Evolutionary conservation across 1,139 yeast species (phyloP).

Genomic region (Scheffersomyces segobiensis): DNA sequence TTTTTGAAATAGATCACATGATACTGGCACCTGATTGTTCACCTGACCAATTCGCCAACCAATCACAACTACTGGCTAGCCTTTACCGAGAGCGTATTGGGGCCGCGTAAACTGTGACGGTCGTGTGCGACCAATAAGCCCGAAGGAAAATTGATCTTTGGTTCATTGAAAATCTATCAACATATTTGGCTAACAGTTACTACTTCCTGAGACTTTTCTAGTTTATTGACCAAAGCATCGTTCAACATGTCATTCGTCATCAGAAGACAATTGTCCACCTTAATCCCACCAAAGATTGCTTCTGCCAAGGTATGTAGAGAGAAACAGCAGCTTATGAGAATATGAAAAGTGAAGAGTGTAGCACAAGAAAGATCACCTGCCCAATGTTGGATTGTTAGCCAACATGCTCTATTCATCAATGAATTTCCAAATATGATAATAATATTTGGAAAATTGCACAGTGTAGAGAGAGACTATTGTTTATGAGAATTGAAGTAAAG

Average conservation of each 20-base stretch:
- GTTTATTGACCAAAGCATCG: not conserved
- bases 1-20: not conserved
- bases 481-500: no score
- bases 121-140: slow-evolving; percentile 7
- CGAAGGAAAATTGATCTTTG: slow-evolving; percentile 1
- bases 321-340: not conserved
- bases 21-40: not conserved
- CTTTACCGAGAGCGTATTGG: not conserved
- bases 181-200: not conserved
- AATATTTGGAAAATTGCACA: no score
- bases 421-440: no score
- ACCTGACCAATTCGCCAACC: not conserved
- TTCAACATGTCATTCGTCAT: slow-evolving; percentile 72
- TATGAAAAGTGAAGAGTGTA: not conserved
- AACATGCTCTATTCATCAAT: no score
- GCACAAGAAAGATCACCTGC: not conserved
- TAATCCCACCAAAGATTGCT: slow-evolving; percentile 98
- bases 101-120: slow-evolving; percentile 3
- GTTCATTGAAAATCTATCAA: not conserved
- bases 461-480: no score
- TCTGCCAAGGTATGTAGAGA: slow-evolving; percentile 77
- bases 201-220: not conserved
- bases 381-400: not conserved
- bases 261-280: slow-evolving; percentile 92
- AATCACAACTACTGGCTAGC: not conserved